Conservation (phyloP, 257 asterid genomes). For the Nyctanthes arbortristis region DNA sequence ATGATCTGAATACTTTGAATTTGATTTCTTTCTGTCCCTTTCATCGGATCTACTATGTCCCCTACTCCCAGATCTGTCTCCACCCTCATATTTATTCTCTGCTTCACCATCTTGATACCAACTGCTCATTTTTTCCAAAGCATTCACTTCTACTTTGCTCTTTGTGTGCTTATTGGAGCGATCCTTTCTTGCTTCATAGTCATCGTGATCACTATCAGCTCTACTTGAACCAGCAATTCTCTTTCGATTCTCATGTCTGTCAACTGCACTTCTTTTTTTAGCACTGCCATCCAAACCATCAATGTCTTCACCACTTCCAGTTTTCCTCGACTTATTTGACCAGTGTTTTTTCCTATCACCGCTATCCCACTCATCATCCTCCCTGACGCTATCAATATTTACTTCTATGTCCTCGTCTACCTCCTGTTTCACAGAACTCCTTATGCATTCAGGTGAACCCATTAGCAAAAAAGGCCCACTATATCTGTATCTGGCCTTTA, state of each 20-base stretch:
- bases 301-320: slow-evolving; percentile 54
- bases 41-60: slow-evolving; percentile 55
- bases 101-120: slow-evolving; percentile 90
- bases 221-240: slow-evolving; percentile 57
- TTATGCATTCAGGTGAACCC: slow-evolving; percentile 68
- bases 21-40: slow-evolving; percentile 48
- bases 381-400: slow-evolving; percentile 62
- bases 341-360: slow-evolving; percentile 55
- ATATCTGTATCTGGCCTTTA: slow-evolving; percentile 22
- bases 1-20: slow-evolving; percentile 49
- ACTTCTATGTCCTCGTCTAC: slow-evolving; percentile 63
- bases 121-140: slow-evolving; percentile 74
- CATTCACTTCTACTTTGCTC: slow-evolving; percentile 68
- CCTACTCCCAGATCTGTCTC: slow-evolving; percentile 57
- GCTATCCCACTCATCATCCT: slow-evolving; percentile 62
- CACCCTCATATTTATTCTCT: slow-evolving; percentile 55
- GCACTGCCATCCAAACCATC: slow-evolving; percentile 64
- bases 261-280: slow-evolving; percentile 53
- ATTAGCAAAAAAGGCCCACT: slow-evolving; percentile 42
- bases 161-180: slow-evolving; percentile 60
- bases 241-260: slow-evolving; percentile 76
- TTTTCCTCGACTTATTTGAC: slow-evolving; percentile 57
- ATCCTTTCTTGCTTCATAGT: slow-evolving; percentile 58
- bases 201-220: slow-evolving; percentile 76
- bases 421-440: slow-evolving; percentile 51